A percentile compares a stretch with the other conserved stretches of the same genome.
Conservation (phyloP, 2,329 filamentous ascomycete species). For the Neofusicoccum umdonicola region DNA sequence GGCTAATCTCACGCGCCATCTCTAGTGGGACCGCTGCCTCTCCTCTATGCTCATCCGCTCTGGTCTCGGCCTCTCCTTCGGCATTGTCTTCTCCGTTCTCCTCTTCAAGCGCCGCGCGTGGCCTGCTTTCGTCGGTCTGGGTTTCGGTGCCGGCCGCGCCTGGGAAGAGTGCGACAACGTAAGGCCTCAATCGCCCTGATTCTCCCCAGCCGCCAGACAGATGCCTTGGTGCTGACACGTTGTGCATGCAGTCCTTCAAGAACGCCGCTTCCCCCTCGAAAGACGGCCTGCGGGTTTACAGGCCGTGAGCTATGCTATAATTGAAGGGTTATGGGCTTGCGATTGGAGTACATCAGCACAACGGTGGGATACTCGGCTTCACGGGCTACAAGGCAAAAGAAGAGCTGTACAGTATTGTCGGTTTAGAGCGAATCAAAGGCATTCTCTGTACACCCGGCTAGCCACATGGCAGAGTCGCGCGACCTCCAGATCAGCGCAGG, state of each 20-base stretch:
- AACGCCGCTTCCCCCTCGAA: constrained; percentile 47
- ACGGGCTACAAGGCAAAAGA: neutral
- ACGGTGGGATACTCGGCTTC: neutral
- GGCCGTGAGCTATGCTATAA: constrained; percentile 34
- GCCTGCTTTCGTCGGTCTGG: constrained; percentile 91
- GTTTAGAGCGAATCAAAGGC: constrained; percentile 15
- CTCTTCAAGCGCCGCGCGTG: constrained; percentile 97
- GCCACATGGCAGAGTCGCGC: neutral
- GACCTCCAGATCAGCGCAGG: constrained; percentile 9
- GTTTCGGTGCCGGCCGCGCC: constrained; percentile 92
- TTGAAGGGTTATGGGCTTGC: neutral
- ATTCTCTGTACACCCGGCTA: constrained; percentile 12
- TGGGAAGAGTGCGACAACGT: constrained; percentile 96
- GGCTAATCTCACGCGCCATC: constrained; percentile 7
- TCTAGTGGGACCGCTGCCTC: constrained; percentile 97
- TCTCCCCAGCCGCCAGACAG: neutral
- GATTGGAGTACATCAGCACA: neutral
- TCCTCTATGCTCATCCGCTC: constrained; percentile 98
- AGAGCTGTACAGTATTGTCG: constrained; percentile 15
- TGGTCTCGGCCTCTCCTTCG: constrained; percentile 91
- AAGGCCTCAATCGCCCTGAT: constrained; percentile 13
- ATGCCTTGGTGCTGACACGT: constrained; percentile 1
- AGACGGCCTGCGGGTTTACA: constrained; percentile 49
- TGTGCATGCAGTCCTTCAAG: constrained; percentile 48
- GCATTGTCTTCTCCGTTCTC: constrained; percentile 96